Evolutionary conservation across 2,329 filamentous ascomycete species (phyloP).

Genomic region (Penicillium sp.): DNA sequence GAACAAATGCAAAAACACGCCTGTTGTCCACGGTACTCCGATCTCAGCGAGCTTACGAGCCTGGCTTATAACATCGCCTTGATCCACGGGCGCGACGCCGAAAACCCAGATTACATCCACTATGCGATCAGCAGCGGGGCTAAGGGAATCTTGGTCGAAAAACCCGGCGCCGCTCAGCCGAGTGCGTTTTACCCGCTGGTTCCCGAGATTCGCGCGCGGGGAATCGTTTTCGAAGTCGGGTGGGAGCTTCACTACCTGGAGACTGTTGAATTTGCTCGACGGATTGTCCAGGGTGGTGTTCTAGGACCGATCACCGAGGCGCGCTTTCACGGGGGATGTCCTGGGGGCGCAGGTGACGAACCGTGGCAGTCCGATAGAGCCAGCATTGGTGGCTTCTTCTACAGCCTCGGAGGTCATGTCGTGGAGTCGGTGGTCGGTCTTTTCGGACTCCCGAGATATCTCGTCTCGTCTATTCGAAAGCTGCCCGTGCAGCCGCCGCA

Average conservation of each 20-base stretch:
- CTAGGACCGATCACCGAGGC: background rate
- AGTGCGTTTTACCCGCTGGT: background rate
- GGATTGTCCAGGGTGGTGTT: background rate
- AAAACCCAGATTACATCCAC: slow-evolving; percentile 1
- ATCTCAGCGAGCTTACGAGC: background rate
- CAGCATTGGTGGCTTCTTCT: background rate
- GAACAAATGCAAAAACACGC: background rate
- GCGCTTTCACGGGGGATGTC: background rate
- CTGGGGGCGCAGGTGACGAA: background rate
- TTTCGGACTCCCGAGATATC: background rate
- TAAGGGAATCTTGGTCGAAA: background rate
- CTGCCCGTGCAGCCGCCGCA: background rate
- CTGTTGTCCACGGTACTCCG: background rate
- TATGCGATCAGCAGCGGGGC: background rate
- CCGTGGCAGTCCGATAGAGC: background rate
- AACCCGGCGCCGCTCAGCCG: slow-evolving; percentile 1
- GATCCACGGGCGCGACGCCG: slow-evolving; percentile 1
- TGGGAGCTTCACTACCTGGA: slow-evolving; percentile 1
- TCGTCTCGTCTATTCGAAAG: background rate
- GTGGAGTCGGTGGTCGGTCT: background rate
- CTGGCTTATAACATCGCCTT: background rate
- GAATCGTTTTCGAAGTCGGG: background rate
- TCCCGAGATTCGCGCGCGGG: background rate
- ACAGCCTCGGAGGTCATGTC: background rate
- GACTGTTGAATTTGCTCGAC: background rate